These are phyloP conservation scores for Gamarada debralockiae DNA, from an alignment of 495 filamentous ascomycete species.

Conservation along the genomic window DNA sequence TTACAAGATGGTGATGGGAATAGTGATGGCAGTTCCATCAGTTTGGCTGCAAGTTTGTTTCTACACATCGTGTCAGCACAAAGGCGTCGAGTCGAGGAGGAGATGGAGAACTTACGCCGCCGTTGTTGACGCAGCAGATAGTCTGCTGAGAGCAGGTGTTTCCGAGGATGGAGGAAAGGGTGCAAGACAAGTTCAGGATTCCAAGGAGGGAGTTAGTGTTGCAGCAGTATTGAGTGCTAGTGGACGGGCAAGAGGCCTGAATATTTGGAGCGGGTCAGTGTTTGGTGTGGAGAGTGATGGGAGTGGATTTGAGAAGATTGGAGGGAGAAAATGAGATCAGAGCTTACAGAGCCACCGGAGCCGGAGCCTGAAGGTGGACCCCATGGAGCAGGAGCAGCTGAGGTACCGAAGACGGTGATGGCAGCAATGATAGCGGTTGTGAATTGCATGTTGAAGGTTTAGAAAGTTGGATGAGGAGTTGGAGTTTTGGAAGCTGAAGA, in stretches of 20 bases:
- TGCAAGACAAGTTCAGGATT: not conserved
- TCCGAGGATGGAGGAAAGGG: not conserved
- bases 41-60: too few relatives aligned
- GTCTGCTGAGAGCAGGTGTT: not conserved
- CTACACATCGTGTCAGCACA: not conserved
- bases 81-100: not conserved
- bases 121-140: not conserved
- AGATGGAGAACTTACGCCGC: not conserved
- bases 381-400: not conserved
- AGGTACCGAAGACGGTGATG: not conserved
- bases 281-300: too few relatives aligned
- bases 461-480: too few relatives aligned
- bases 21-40: too few relatives aligned
- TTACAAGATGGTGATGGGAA: not conserved
- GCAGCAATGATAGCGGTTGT: not conserved
- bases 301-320: too few relatives aligned
- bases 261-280: too few relatives aligned
- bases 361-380: too few relatives aligned
- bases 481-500: too few relatives aligned
- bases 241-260: not conserved
- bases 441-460: not conserved
- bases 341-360: too few relatives aligned
- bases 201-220: not conserved
- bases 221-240: not conserved
- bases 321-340: too few relatives aligned